Conservation (phyloP, 441 rosid species). For the Erysimum cheiri region DNA sequence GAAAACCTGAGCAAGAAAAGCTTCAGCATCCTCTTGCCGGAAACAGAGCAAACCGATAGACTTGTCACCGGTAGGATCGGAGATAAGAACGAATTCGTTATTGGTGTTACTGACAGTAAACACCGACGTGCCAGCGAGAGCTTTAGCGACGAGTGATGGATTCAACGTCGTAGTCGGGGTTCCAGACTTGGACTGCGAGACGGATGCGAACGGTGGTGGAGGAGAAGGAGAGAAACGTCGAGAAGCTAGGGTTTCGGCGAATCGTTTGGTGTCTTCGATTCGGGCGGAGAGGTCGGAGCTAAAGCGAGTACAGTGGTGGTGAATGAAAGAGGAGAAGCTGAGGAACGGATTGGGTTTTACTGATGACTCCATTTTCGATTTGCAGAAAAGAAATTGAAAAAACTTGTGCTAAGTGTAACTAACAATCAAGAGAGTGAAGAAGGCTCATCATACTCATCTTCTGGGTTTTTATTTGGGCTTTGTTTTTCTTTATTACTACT, state of each 20-base stretch:
- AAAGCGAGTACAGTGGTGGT: conserved; percentile 67
- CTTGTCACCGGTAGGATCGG: conserved; percentile 80
- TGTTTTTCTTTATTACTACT: not conserved
- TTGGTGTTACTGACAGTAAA: conserved; percentile 86
- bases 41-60: conserved; percentile 93
- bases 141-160: conserved; percentile 70
- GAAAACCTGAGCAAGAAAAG: conserved; percentile 81
- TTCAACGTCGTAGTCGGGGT: conserved; percentile 42
- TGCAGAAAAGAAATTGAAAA: conserved; percentile 8
- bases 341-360: conserved; percentile 63
- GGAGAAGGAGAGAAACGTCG: conserved; percentile 40
- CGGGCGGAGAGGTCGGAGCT: conserved; percentile 66
- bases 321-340: conserved; percentile 71
- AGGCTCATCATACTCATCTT: conserved; percentile 13
- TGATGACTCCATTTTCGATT: conserved; percentile 62
- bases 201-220: conserved; percentile 60
- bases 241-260: conserved; percentile 53
- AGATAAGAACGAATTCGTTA: conserved; percentile 89
- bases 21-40: conserved; percentile 90
- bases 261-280: conserved; percentile 59
- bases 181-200: conserved; percentile 56
- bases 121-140: conserved; percentile 75
- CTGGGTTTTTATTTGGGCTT: conserved; percentile 30
- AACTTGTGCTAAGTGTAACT: no score
- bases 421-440: not conserved